Evolutionary conservation across 2,329 filamentous ascomycete species (phyloP), one percentile per base, ranked within the genome.

Genomic region (Penicillium sp.): DNA sequence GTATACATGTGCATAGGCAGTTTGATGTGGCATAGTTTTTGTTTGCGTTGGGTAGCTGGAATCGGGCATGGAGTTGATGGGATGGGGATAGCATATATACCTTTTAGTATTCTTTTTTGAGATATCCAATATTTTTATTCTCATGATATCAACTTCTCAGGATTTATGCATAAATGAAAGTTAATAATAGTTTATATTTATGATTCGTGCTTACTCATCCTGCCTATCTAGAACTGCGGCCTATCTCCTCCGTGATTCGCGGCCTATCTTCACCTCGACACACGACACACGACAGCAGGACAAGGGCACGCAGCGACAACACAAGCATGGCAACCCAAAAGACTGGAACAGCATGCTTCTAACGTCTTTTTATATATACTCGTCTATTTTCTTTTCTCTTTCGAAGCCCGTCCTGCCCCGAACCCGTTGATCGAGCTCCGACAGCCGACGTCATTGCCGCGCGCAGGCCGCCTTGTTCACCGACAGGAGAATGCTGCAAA

Each of bases 401-500:
- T 26, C 4, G 20, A 46, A 21, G 43, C n/a, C 7, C 14, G n/a
- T 46, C 35, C 2, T 40, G 35, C 35, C 16, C 7, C 35, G 18
- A 40, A 35, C 2, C 14, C 16, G 30, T 14, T 35, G 30, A 14
- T 14, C 30, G 30, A 11, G 30, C 30, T 35, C 30, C n/a, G 18
- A 40, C 35, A 42, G 38, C 38, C n/a, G 40, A 43, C 40, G 40
- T 43, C 40, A 43, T 43, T 43, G 18, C 40, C 18, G 18, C 28
- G 28, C 23, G 42, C 43, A 52, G 38, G 49, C 38, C 14, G n/a
- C 48, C 35, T 52, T 52, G 38, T 52, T 30, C 35, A 43, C 16
- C 38, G 33, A 18, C 33, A 46, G 55, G 50, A 58, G n/a, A 30
- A 58, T 58, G 56, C 50, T 58, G 21, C 64, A 60, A 67, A 62